A percentile compares a stretch with the other conserved stretches of the same genome.
Conservation (phyloP, 1,284 basidiomycete genomes). For the Melampsora larici-populina region DNA sequence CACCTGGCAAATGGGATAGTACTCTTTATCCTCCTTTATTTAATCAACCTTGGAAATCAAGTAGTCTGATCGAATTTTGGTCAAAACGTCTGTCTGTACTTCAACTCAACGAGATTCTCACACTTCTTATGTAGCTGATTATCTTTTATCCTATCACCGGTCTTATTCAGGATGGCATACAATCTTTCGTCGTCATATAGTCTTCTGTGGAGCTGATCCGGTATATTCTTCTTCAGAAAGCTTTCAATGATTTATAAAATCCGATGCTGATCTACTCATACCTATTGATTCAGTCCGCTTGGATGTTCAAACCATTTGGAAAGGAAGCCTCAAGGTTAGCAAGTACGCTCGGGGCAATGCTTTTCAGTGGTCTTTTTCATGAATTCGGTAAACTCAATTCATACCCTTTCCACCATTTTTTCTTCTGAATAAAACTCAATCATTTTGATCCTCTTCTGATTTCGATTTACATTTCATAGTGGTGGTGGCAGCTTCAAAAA, state of each 20-base stretch:
- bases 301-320: constrained; percentile 22
- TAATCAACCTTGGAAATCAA: constrained; percentile 10
- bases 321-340: constrained; percentile 4
- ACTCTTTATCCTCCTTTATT: constrained; percentile 41
- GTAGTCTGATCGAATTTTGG: constrained; percentile 36
- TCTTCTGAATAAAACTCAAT: not conserved
- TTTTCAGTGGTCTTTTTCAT: constrained; percentile 43
- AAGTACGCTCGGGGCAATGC: constrained; percentile 36
- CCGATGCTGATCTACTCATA: too few species aligned
- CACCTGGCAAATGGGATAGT: constrained; percentile 33
- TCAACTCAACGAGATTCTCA: not conserved
- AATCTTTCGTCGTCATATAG: constrained; percentile 33
- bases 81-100: constrained; percentile 29
- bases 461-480: not conserved
- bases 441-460: not conserved
- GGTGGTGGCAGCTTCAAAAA: constrained; percentile 5
- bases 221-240: not conserved
- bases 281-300: not conserved
- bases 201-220: constrained; percentile 38
- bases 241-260: too few species aligned
- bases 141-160: not conserved
- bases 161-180: constrained; percentile 39
- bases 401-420: not conserved
- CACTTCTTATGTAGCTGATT: too few species aligned
- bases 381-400: constrained; percentile 20